Percentiles rank a stretch among this genome's conserved stretches.
Conservation (phyloP, 805 yeast species). For the Cyberlindnera suaveolens region DNA sequence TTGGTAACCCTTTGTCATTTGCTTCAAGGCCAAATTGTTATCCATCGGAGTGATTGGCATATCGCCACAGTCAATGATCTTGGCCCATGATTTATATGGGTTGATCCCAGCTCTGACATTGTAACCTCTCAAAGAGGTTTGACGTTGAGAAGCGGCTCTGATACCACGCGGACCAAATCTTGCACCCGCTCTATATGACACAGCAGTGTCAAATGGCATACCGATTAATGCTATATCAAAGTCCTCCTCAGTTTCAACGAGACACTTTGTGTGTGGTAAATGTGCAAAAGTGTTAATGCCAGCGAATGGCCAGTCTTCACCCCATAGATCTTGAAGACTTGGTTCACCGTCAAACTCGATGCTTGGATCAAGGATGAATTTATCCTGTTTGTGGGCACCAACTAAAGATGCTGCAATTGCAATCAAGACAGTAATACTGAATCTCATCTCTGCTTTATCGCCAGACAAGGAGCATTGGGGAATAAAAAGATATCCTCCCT, state of each 20-base stretch:
- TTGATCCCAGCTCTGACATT: conserved; percentile 58
- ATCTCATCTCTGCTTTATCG: conserved; percentile 1
- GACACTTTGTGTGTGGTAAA: conserved; percentile 53
- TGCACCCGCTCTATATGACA: conserved; percentile 74
- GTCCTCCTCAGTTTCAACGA: conserved; percentile 36
- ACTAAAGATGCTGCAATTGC: conserved; percentile 10
- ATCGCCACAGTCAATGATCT: conserved; percentile 61
- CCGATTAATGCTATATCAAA: conserved; percentile 75
- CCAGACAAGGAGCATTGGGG: no score
- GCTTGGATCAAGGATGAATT: conserved; percentile 12
- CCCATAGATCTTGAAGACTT: conserved; percentile 60
- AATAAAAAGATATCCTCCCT: no score
- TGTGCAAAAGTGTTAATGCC: conserved; percentile 75
- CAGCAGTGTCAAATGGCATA: conserved; percentile 81
- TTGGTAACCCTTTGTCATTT: conserved; percentile 52
- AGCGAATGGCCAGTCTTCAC: conserved; percentile 63
- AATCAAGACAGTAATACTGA: conserved; percentile 3
- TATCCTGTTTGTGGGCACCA: conserved; percentile 8
- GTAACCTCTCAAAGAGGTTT: conserved; percentile 61
- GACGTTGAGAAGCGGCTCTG: conserved; percentile 65
- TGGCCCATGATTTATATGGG: conserved; percentile 51
- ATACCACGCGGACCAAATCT: conserved; percentile 77
- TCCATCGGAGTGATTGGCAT: conserved; percentile 66
- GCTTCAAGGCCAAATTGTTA: conserved; percentile 54
- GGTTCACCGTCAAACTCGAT: conserved; percentile 24